Evolutionary conservation across 1,284 basidiomycete genomes (phyloP), one percentile per base, ranked within the genome.

Genomic region (Paramarasmius palmivorus): DNA sequence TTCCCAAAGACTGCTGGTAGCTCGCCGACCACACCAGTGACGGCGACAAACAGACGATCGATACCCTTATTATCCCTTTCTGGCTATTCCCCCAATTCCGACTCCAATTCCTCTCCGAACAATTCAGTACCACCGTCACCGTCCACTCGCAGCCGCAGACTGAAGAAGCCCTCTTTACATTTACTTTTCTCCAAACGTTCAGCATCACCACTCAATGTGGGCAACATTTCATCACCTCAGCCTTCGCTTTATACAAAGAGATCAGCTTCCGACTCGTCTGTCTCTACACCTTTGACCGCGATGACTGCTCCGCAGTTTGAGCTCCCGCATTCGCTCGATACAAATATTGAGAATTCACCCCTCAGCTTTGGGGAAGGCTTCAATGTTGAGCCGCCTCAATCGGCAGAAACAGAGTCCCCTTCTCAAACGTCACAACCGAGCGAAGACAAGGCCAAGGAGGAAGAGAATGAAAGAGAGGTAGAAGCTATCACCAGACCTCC

Each of bases 121-220:
- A 58, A 56, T 39, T 65, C 66, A 29, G 54, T 63, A 22, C 61
- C 62, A 35, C 46, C 61, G 40, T 65, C 65, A 53, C 65, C 69
- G 17, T 25, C 42, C 6, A 12, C 7, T 32, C 64, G 68, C 26
- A 66, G 66, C 17, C 68, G 52, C 54, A 71, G 80, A 59, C 42
- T 74, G 53, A 83, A 81, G 65, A 82, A 79, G 56, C 79, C 81
- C 1, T 83, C 82, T 3, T 61, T 83, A 53, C 78, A 78, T 52
- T 63, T 81, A 15, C 64, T 84, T 22, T 81, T 83, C 62, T 72
- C 78, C 22, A 83, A 79, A 64, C 73, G 73, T 40, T 75, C 78
- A 12, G 63, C 70, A 41, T 62, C 65, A n/a, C 58, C 63, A 3
- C 54, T 61, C 17, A 60, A 58, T 46, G 39, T 36, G 5, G 51